Evolutionary conservation across 495 filamentous ascomycete species (phyloP).

Genomic region (Patellaria atrata): DNA sequence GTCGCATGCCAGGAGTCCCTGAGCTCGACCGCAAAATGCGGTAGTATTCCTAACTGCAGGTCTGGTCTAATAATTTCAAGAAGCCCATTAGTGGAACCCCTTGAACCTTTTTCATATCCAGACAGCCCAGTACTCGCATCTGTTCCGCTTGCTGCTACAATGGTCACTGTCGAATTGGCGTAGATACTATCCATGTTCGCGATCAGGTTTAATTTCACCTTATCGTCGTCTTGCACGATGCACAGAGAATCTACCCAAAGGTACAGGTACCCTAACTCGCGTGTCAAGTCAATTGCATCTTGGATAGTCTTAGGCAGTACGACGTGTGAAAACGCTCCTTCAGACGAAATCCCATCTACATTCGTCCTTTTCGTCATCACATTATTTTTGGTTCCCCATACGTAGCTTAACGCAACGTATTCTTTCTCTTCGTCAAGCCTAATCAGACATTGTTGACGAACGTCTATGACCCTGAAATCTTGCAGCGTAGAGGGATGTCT

Average conservation of each 20-base stretch:
- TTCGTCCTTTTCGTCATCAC: background rate
- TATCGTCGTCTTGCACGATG: constrained; percentile 14
- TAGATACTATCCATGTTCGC: constrained; percentile 16
- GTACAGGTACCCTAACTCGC: constrained; percentile 9
- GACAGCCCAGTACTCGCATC: constrained; percentile 5
- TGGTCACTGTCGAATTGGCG: constrained; percentile 7
- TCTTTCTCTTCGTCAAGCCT: background rate
- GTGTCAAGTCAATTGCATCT: constrained; percentile 7
- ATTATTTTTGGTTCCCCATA: background rate
- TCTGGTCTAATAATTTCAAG: constrained; percentile 1
- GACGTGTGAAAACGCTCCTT: background rate
- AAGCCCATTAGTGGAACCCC: background rate
- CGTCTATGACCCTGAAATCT: too few relatives aligned
- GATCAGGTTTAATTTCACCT: background rate
- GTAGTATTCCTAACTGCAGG: constrained; percentile 3
- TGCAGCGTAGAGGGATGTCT: too few relatives aligned
- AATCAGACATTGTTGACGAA: too few relatives aligned
- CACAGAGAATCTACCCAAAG: constrained; percentile 14
- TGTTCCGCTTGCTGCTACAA: constrained; percentile 5
- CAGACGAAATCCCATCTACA: background rate
- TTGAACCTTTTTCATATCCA: constrained; percentile 1
- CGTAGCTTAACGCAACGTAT: constrained; percentile 4
- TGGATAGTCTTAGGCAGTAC: constrained; percentile 3
- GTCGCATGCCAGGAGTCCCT: too few relatives aligned
- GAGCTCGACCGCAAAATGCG: background rate